These are phyloP conservation scores for Phytophthora brassicae DNA, from an alignment of 352 stramenopile genomes.

Conservation along the genomic window DNA sequence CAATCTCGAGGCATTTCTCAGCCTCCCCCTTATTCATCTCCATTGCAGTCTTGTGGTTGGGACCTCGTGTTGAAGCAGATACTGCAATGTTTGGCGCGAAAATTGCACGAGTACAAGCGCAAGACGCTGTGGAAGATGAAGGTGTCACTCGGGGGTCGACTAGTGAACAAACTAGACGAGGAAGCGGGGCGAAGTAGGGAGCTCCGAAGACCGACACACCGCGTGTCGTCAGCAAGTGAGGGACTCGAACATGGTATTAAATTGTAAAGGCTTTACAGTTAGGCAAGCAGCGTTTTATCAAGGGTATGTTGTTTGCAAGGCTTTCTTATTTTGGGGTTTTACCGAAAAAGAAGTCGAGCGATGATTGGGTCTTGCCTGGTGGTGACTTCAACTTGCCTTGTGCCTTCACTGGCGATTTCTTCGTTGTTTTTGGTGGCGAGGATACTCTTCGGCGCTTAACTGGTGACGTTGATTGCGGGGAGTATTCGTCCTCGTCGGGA, in stretches of 20 bases:
- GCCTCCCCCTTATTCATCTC: constrained; percentile 93
- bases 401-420: constrained; percentile 13
- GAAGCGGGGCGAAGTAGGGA: constrained; percentile 3
- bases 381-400: constrained; percentile 28
- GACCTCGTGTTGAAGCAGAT: constrained; percentile 8
- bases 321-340: constrained; percentile 36
- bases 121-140: constrained; percentile 13
- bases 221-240: constrained; percentile 18
- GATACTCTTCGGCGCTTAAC: constrained; percentile 29
- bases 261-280: constrained; percentile 13
- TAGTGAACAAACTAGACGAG: not conserved
- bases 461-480: not conserved
- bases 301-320: not conserved
- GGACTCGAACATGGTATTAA: constrained; percentile 9
- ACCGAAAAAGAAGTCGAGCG: constrained; percentile 52
- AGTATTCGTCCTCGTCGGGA: constrained; percentile 1
- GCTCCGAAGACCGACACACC: constrained; percentile 8
- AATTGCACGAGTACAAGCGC: constrained; percentile 9
- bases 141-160: not conserved
- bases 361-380: constrained; percentile 40
- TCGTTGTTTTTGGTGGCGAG: constrained; percentile 15
- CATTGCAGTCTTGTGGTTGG: constrained; percentile 46
- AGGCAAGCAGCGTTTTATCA: no score
- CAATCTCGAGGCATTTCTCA: constrained; percentile 91
- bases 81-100: constrained; percentile 2